phyloP scores from a whole-genome alignment of 2,329 filamentous ascomycete species.

The Lomentospora prolificans region DNA sequence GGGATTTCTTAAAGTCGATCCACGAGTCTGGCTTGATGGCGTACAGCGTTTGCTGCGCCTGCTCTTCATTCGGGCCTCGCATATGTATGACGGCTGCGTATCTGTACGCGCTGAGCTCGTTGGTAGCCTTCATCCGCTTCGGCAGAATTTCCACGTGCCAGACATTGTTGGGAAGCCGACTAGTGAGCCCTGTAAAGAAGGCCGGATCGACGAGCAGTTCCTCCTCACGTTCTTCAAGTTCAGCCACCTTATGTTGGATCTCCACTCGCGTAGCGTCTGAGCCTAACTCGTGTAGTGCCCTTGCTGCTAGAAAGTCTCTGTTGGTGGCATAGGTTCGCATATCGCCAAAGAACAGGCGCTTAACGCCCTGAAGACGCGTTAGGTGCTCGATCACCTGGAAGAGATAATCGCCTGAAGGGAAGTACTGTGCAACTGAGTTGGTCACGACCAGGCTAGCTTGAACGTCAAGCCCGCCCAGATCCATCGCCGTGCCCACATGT shows the following conservation, averaged over 20 bases:
- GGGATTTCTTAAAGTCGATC: neutral
- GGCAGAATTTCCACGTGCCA: conserved; percentile 21
- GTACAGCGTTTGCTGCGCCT: neutral
- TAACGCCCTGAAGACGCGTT: neutral
- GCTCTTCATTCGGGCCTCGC: neutral
- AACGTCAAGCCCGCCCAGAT: conserved; percentile 10
- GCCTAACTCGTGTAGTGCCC: conserved; percentile 7
- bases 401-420: conserved; percentile 17
- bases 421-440: conserved; percentile 21
- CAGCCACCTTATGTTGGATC: conserved; percentile 9
- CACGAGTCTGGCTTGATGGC: neutral
- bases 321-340: conserved; percentile 13
- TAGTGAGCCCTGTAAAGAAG: conserved; percentile 16
- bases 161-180: conserved; percentile 11
- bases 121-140: conserved; percentile 19
- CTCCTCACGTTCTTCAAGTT: conserved; percentile 12
- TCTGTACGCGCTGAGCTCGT: conserved; percentile 20
- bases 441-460: conserved; percentile 15
- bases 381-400: conserved; percentile 12
- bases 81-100: conserved; percentile 18
- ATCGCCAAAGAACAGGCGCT: conserved; percentile 14
- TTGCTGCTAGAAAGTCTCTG: conserved; percentile 12
- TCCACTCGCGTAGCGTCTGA: conserved; percentile 4
- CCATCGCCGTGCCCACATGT: neutral
- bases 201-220: conserved; percentile 18